These are phyloP conservation scores for Vitis rupestris DNA, from an alignment of 164 flowering plant species.

Conservation along the genomic window DNA sequence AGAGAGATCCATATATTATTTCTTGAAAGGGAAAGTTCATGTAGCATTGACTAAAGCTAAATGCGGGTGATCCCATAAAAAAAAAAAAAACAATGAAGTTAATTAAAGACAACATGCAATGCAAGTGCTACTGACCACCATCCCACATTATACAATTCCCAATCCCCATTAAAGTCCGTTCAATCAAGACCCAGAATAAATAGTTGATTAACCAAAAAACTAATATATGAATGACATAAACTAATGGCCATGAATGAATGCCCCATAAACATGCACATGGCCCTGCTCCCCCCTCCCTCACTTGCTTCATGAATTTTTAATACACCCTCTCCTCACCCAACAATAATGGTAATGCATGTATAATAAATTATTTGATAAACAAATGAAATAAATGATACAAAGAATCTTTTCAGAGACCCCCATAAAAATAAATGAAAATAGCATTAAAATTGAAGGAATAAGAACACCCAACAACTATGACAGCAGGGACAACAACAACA, in stretches of 20 bases:
- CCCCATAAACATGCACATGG: conserved; percentile 63
- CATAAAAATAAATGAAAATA: not conserved
- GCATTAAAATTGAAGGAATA: conserved; percentile 20
- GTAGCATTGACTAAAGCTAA: not conserved
- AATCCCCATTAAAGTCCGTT: not conserved
- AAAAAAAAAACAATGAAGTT: not conserved
- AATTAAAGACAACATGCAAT: not conserved
- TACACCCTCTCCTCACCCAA: not conserved
- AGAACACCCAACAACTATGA: conserved; percentile 33
- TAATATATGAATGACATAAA: conserved; percentile 11
- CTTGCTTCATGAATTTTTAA: conserved; percentile 9
- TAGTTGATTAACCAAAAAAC: not conserved
- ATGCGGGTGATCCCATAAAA: conserved; percentile 3
- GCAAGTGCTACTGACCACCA: conserved; percentile 15
- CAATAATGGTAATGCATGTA: not conserved
- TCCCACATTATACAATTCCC: conserved; percentile 1
- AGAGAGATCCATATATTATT: not conserved
- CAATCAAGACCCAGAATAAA: too few species aligned
- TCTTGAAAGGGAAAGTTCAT: conserved; percentile 6
- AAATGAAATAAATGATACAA: conserved; percentile 6
- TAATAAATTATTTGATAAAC: conserved; percentile 11
- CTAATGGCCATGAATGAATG: conserved; percentile 31
- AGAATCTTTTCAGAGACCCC: conserved; percentile 18
- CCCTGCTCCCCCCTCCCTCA: conserved; percentile 42
- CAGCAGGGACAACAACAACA: conserved; percentile 18